Conservation (phyloP, 2,329 filamentous ascomycete genomes). For the Blastomyces gilchristii region DNA sequence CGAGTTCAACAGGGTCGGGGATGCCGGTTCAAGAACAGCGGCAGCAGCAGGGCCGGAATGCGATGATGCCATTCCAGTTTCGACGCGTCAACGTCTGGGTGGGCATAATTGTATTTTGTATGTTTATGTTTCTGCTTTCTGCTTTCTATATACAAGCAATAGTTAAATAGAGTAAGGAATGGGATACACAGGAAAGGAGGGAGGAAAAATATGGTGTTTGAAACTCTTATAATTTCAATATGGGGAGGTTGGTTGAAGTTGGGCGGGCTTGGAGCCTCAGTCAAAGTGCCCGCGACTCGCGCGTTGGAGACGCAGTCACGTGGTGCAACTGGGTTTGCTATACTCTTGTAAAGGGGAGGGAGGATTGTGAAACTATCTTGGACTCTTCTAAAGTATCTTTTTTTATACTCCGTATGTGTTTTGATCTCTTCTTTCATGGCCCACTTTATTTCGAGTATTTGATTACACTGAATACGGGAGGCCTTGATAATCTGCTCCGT, state of each 20-base stretch:
- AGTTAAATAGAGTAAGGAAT: neutral
- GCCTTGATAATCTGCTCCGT: neutral
- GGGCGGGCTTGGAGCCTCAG: no score
- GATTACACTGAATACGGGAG: neutral
- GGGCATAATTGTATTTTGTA: neutral
- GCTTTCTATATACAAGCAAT: neutral
- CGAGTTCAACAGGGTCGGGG: slow-evolving; percentile 25
- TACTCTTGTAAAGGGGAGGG: no score
- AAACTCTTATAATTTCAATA: neutral
- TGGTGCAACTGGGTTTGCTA: neutral
- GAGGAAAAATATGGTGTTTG: neutral
- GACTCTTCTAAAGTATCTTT: no score
- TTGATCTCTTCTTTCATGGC: no score
- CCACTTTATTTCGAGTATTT: no score
- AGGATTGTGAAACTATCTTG: no score
- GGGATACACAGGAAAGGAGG: neutral
- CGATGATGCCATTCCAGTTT: slow-evolving; percentile 29
- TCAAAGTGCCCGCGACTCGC: neutral
- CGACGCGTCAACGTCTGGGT: slow-evolving; percentile 20
- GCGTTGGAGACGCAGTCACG: slow-evolving; percentile 1
- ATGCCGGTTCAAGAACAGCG: slow-evolving; percentile 26
- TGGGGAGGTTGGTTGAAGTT: neutral
- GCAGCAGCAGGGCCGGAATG: slow-evolving; percentile 19
- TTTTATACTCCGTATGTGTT: no score
- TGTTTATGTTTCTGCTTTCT: neutral